Evolutionary conservation across 192 early-diverging fungal species (phyloP), one percentile per base, ranked within the genome.

Genomic region (Pilaira anomala): DNA sequence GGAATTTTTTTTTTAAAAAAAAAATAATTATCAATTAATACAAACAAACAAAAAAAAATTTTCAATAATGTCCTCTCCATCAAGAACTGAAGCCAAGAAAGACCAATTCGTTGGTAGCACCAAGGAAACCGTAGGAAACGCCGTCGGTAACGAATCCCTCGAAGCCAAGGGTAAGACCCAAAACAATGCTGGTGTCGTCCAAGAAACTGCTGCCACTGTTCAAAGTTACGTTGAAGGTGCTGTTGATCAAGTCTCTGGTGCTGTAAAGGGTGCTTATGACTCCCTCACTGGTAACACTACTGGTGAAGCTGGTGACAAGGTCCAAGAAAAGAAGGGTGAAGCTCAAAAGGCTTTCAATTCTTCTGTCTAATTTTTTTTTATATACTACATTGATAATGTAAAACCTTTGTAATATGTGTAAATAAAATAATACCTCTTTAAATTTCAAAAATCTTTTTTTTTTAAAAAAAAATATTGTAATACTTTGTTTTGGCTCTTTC

Each of bases 101-200:
- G 63, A 72, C 63, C 62, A 69, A n/a, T 44, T 67, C 61, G 50
- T 71, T n/a, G 77, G 72, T 39, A 48, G 55, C 33, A 58, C 65
- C 50, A 71, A 75, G 64, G 63, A 75, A 53, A 72, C 66, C 45
- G 62, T 72, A 52, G 72, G 77, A 5, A 30, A 26, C 49, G 59
- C 70, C 25, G 24, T 72, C 26, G 73, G 77, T n/a, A 71, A 49
- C 30, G 53, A 74, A 8, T 16, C 48, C 29, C 53, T 78, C 28
- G 53, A 62, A 8, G 48, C 60, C 7, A 52, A 66, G 19, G 77
- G 72, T 11, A 66, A 62, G n/a, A 18, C 56, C 21, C 63, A 78
- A 48, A 64, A 72, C 63, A 39, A 53, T 53, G 26, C 60, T n/a
- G 70, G 64, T 57, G 52, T 69, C 11, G 51, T 49, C 41, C 39